Evolutionary conservation across 2,329 filamentous ascomycete species (phyloP).

Genomic region (Claviceps spartinae): DNA sequence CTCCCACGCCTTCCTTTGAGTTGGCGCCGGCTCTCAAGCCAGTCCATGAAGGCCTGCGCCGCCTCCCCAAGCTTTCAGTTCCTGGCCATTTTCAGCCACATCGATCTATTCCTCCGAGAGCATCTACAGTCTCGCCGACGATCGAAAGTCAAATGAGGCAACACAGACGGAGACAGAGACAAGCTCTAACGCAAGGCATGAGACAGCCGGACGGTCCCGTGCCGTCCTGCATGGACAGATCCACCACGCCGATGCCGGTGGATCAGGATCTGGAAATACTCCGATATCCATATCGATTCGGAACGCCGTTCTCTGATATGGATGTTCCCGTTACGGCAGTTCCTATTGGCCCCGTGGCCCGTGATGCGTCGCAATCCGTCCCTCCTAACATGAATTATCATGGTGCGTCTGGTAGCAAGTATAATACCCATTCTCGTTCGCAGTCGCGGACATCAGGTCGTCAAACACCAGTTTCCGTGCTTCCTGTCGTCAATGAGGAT

Average conservation of each 20-base stretch:
- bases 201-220: constrained; percentile 23
- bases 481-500: constrained; percentile 59
- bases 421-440: constrained; percentile 27
- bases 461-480: constrained; percentile 53
- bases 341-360: constrained; percentile 55
- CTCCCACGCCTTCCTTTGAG: constrained; percentile 57
- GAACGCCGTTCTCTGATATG: constrained; percentile 82
- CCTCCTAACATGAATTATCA: constrained; percentile 86
- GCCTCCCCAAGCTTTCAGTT: constrained; percentile 49
- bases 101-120: constrained; percentile 15
- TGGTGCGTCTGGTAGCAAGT: constrained; percentile 20
- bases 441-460: constrained; percentile 44
- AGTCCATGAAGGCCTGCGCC: constrained; percentile 42
- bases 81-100: constrained; percentile 25
- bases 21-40: constrained; percentile 34
- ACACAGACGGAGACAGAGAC: constrained; percentile 12
- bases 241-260: constrained; percentile 32
- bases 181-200: constrained; percentile 11
- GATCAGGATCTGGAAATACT: constrained; percentile 45
- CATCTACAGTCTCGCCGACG: constrained; percentile 16
- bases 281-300: constrained; percentile 53
- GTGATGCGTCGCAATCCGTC: constrained; percentile 77
- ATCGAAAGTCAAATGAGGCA: constrained; percentile 13
- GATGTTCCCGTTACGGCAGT: constrained; percentile 72
- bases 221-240: constrained; percentile 39